Conservation (phyloP, 352 stramenopile species). For the Globisporangium parvum region DNA sequence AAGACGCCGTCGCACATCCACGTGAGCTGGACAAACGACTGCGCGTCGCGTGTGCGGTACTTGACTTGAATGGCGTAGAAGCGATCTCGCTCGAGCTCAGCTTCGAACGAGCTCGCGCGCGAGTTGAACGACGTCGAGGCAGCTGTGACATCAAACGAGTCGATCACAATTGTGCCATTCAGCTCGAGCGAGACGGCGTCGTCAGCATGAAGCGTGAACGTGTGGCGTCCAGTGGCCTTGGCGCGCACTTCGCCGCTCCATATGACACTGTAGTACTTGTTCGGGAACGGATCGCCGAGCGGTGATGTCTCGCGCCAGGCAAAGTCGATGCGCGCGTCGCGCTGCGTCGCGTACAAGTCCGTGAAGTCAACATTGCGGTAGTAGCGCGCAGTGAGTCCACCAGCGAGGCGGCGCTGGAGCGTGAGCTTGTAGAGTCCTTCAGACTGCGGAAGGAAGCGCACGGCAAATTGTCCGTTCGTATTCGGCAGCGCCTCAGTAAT, state of each 20-base stretch:
- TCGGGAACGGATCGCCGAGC: conserved; percentile 57
- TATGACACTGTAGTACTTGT: conserved; percentile 68
- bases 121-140: conserved; percentile 8
- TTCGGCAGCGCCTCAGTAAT: conserved; percentile 58
- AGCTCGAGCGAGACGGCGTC: conserved; percentile 74
- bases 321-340: conserved; percentile 85
- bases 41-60: conserved; percentile 76
- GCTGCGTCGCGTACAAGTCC: conserved; percentile 51
- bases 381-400: conserved; percentile 90
- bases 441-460: conserved; percentile 72
- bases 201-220: conserved; percentile 78
- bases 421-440: conserved; percentile 80
- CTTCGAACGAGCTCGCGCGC: conserved; percentile 4
- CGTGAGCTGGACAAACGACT: conserved; percentile 77
- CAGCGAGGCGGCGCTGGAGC: conserved; percentile 67
- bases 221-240: conserved; percentile 49
- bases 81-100: conserved; percentile 18
- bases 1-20: conserved; percentile 53
- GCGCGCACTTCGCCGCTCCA: conserved; percentile 61
- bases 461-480: conserved; percentile 82
- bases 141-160: conserved; percentile 22
- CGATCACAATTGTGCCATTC: conserved; percentile 57
- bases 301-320: conserved; percentile 72
- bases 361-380: conserved; percentile 88
- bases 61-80: conserved; percentile 84